Base-by-base conservation (phyloP, 108 stramenopile genomes). In the Ochromonas danica region DNA sequence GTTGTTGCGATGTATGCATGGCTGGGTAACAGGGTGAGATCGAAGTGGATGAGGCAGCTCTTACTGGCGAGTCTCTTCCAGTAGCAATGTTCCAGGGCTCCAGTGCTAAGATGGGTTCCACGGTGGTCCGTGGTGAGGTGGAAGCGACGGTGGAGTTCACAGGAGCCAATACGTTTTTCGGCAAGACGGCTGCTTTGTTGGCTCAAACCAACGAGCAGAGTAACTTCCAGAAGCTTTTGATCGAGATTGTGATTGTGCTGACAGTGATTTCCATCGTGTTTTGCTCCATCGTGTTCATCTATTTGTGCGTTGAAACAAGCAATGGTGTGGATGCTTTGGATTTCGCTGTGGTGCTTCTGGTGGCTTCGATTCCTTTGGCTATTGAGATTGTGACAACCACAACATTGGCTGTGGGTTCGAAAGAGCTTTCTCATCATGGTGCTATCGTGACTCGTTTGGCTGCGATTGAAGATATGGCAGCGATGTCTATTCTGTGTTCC, bases 31-130 rank as follows among this genome's bases (percentile, higher is more conserved):
- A n/a, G 14, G 72, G 79, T 71, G 17, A 0, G 0, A 17, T 91
- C 70, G 86, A 90, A 70, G 88, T 89, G 51, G 92, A 92, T 81
- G 88, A 92, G 79, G 88, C 93, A 0, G 90, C 91, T 1, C 85
- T 92, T 38, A 92, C 91, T 0, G 93, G 93, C 42, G 93, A 94
- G 82, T 90, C 93, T 0, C 85, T 92, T 33, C 91, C 93, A n/a
- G 90, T 90, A 25, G 90, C 91, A 17, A 89, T 89, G 75, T 84
- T 87, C 82, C 80, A 89, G 67, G 88, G 86, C 25, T 88, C 87
- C 74, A 80, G 82, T 10, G 70, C 65, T 41, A 87, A 88, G 72
- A 91, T 90, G 89, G 92, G 92, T 36, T 87, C 90, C 28, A 91
- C 89, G 6, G 90, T 91, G 25, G 88, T 87, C 0, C 78, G 89